Base-by-base conservation (phyloP, 2,329 filamentous ascomycete genomes). In the Xenoacremonium recifei region DNA sequence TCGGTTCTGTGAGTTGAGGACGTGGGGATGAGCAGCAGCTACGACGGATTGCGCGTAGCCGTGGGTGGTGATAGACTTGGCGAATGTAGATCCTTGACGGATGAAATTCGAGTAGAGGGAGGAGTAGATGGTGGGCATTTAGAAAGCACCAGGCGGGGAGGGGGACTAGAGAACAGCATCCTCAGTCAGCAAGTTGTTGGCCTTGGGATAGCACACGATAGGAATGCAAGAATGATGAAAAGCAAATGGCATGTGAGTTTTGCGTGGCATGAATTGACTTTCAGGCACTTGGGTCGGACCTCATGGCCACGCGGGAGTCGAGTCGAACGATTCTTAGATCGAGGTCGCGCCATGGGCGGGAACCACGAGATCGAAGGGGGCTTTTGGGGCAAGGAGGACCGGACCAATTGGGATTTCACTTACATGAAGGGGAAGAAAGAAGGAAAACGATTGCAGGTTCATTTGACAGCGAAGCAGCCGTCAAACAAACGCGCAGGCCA, bases 11-110 rank as follows among this genome's bases (percentile, higher is more conserved):
- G 73, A 83, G 77, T 84, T 89, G 79, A 77, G 81, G 78, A 73
- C 86, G 84, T 79, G 76, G 42, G 79, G 80, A 51, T 96, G 90
- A 52, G 89, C 89, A 60, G 90, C 92, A 63, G 93, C 93, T 72
- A 99, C 90, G 71, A 97, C 86, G 51, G 91, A 96, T 69, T 97
- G 92, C 59, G 91, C 91, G 80, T 96, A 97, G 72, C 92, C 92
- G 81, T 97, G 89, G 66, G 89, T 91, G 68, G 89, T 92, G 69
- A 97, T 87, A 63, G 91, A 90, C 76, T 97, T 97, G 65, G 89
- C 85, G 62, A 69, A 67, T 61, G 67, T 63, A 73, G 96, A 87
- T 85, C 89, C 91, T 80, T 92, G 88, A 77, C 93, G 92, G 82
- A 95, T 89, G 78, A 97, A 88, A 76, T 79, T 84, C 72, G 81